Base-by-base conservation (phyloP, 1,284 basidiomycete species). In the Neolentinus lepideus region DNA sequence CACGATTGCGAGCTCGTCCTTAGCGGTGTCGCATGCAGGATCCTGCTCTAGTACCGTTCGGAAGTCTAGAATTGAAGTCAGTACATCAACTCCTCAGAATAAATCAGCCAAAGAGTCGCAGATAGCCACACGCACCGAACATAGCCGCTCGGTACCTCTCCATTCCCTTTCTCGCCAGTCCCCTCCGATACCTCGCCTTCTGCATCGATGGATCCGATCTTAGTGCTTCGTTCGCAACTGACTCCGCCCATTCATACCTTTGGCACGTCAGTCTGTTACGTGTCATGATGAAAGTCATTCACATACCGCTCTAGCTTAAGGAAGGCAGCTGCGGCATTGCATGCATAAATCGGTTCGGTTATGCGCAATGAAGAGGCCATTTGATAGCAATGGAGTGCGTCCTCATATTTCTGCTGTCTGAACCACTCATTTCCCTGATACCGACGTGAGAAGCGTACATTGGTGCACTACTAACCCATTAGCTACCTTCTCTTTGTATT, bases 181-280 rank as follows among this genome's bases (percentile, higher is more conserved):
- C 77, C 35, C 79, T 66, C 11, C 72, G 63, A 57, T 72, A 77
- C 4, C 77, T 68, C 3, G 76, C 76, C 57, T 75, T 74, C 14
- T 71, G 54, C 27, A 69, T 68, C 58, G 67, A 69, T 1, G 75
- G 76, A 50, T 78, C 71, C 25, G 72, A 63, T 2, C 66, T 60
- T 19, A 79, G 65, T 0, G 75, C 76, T 14, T 70, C 64, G 1
- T 68, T 69, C 2, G 78, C 74, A 4, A 71, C 70, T 38, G 68
- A 65, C 12, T 75, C 74, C 1, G 77, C 78, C 48, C 72, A 65
- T 45, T 70, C 69, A 61, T 73, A 76, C 54, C 77, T 79, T 21
- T 9, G 45, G 45, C 33, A 25, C 27, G 22, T 19, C n/a, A 19
- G 4, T 46, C n/a, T n/a, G n/a, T n/a, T 19, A 52, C 8, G 14